Evolutionary conservation across 225 moss, liverwort and hornwort genomes (phyloP), one percentile per base, ranked within the genome.

Genomic region (Sphagnum contortum): DNA sequence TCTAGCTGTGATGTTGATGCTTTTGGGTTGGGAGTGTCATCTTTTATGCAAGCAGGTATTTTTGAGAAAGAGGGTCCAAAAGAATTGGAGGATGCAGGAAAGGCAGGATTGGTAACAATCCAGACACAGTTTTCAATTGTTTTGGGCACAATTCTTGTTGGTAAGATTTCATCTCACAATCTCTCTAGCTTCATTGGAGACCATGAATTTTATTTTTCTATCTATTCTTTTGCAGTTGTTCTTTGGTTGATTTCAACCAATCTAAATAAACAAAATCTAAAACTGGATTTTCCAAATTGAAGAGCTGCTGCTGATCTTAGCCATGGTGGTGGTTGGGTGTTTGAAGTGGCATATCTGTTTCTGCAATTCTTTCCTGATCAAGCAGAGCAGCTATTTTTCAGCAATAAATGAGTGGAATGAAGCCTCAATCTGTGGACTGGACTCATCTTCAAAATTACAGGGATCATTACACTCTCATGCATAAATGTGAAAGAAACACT

Each of bases 351-450:
- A 49, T 66, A 54, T 12, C 76, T 87, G 13, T 86, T 85, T 79
- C 74, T 98, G 78, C 92, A 92, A 60, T 93, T 98, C 73, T 98
- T 98, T 73, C 96, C 96, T 2, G 96, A 98, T 6, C 90, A 87
- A 77, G 87, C 96, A 8, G 81, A 68, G 57, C 61, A 81, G 45
- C 64, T 98, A 0, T 98, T 98, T 63, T 89, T 98, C 81, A 88
- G 78, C 59, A 55, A 75, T 70, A 29, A 29, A 29, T 29, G 29
- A 29, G 29, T 29, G 29, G 29, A 29, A 29, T 29, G 0, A 29
- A 29, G 29, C 29, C 29, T 29, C 29, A 29, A 29, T 29, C 29
- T 29, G 1, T 29, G 29, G 29, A 29, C 29, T 29, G 29, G 29
- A 29, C 29, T 29, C 29, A 29, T 29, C 29, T 29, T 29, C 29